A percentile compares a stretch with the other conserved stretches of the same genome.
Conservation (phyloP, 257 asterid genomes). For the Petunia secreta region DNA sequence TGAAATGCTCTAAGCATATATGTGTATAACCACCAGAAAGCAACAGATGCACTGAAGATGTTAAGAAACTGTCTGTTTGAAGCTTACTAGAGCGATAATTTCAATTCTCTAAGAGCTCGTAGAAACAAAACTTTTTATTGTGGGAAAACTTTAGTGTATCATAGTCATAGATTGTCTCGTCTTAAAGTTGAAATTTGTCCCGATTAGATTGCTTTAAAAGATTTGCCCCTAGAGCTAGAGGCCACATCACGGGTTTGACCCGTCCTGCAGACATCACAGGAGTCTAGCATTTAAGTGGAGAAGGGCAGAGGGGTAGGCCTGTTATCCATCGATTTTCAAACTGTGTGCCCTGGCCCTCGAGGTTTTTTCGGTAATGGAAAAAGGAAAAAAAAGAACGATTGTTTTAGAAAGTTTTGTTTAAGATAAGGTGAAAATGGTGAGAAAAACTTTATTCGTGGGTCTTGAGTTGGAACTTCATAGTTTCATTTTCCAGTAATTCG, state of each 20-base stretch:
- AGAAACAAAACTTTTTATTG: background rate
- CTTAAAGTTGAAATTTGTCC: background rate
- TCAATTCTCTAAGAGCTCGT: background rate
- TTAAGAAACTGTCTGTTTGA: constrained; percentile 1
- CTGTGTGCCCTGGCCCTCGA: too few species aligned
- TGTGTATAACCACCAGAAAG: background rate
- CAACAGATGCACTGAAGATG: constrained; percentile 8
- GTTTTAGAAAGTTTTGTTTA: background rate
- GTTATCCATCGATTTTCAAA: too few species aligned
- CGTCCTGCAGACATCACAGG: too few species aligned
- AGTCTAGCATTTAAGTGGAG: too few species aligned
- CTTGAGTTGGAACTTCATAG: background rate
- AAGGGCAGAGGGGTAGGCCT: too few species aligned
- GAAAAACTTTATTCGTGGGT: constrained; percentile 7
- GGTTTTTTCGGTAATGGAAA: too few species aligned
- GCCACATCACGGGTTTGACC: too few species aligned
- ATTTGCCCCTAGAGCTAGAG: too few species aligned
- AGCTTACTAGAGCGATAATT: background rate
- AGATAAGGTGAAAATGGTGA: background rate
- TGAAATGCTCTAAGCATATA: background rate
- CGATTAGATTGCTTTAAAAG: too few species aligned
- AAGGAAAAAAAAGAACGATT: background rate
- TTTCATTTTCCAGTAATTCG: background rate
- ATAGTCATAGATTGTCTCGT: constrained; percentile 2
- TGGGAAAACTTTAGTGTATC: background rate